phyloP scores from a whole-genome alignment of 1,284 basidiomycete genomes.

The Lentinula novae-zelandiae region DNA sequence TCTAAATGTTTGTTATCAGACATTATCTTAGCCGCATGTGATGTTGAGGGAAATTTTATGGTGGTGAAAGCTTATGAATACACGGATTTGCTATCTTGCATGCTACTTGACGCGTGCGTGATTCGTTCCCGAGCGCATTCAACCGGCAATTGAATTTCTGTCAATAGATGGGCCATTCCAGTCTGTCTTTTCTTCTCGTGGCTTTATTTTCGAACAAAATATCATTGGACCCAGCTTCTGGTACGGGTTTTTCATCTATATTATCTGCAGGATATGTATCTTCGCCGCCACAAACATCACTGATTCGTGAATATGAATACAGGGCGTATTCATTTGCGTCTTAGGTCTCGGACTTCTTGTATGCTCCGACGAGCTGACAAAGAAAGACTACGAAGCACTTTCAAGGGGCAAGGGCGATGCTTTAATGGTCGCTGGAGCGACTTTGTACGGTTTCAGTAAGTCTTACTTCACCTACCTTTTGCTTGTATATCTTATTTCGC shows the following conservation, averaged over 20 bases:
- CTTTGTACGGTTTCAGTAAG: constrained; percentile 80
- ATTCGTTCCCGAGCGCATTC: background rate
- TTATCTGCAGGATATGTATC: no score
- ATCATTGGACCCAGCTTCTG: constrained; percentile 79
- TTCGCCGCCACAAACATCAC: background rate
- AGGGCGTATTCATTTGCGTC: constrained; percentile 75
- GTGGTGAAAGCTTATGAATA: constrained; percentile 87
- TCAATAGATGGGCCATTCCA: constrained; percentile 78
- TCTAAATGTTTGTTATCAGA: constrained; percentile 37
- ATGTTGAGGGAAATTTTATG: constrained; percentile 83
- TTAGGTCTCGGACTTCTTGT: constrained; percentile 77
- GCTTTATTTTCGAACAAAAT: constrained; percentile 76
- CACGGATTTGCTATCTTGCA: constrained; percentile 81
- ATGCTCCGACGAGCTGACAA: constrained; percentile 64
- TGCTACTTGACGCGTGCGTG: constrained; percentile 81
- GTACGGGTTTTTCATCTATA: constrained; percentile 32
- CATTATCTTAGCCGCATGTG: constrained; percentile 70
- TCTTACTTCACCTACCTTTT: constrained; percentile 14
- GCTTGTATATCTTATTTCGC: background rate
- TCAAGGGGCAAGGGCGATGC: constrained; percentile 75
- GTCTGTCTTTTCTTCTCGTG: constrained; percentile 79
- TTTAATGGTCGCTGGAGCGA: constrained; percentile 83
- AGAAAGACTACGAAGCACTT: constrained; percentile 66
- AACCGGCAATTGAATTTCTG: background rate
- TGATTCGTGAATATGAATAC: background rate